Evolutionary conservation across 345 rosid species (phyloP), one percentile per base, ranked within the genome.

Genomic region (Eutrema yunnanense): DNA sequence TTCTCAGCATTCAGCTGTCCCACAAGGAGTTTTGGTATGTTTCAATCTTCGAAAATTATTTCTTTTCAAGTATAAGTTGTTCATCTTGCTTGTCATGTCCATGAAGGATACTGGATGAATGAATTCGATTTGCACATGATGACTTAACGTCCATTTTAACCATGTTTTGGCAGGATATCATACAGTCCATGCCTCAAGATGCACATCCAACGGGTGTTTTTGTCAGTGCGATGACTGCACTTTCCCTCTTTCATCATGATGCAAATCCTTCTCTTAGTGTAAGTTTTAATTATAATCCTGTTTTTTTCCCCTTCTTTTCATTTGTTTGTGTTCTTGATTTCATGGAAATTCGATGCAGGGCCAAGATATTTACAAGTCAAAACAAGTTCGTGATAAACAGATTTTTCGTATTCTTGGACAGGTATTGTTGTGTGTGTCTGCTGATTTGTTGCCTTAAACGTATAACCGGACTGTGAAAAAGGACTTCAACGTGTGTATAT

Each of bases 201-300:
- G 93, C 93, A 52, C 96, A 92, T 65, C 97, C 97, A 29, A 81
- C 82, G 86, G 96, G 97, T 59, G 93, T 84, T 38, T 81, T 94
- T 9, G 84, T 81, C 78, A 95, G 92, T 81, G 95, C 92, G 12
- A 88, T 95, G 84, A 90, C 92, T 81, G 81, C 96, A 65, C 97
- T 95, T 73, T 89, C 99, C 51, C 71, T 85, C 62, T 92, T 85
- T 77, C 86, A 95, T 76, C 99, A 96, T 19, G 99, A 95, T 81
- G 96, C 97, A 65, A 92, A 92, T 72, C 97, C 97, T 69, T 85
- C 97, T 80, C 89, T 88, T 16, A 85, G 78, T 78, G 97, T 92
- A 83, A 73, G 87, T 78, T 75, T 40, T 32, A 19, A 19, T 19
- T 19, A 6, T 16, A 46, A 49, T 54, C 47, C 6, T 60, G 9